phyloP scores from a whole-genome alignment of 2,329 filamentous ascomycete species.

The Lasiodiplodia sp. region DNA sequence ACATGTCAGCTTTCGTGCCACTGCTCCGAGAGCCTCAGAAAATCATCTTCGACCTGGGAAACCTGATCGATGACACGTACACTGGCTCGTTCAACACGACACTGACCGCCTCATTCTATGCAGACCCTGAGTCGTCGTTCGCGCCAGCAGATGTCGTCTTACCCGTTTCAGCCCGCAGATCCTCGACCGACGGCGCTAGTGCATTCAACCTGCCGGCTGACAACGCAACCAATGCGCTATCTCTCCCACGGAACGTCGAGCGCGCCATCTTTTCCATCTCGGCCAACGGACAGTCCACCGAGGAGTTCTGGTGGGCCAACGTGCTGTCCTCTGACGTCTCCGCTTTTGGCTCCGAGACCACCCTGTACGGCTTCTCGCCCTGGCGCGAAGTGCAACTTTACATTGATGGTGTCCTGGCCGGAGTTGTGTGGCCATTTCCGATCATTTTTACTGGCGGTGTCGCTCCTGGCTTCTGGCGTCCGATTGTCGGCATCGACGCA shows the following conservation, averaged over 20 bases:
- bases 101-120: conserved; percentile 76
- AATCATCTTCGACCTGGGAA: conserved; percentile 81
- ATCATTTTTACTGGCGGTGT: conserved; percentile 84
- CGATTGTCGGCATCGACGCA: conserved; percentile 78
- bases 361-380: conserved; percentile 71
- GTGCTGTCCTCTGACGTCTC: conserved; percentile 68
- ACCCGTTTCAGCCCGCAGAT: conserved; percentile 65
- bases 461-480: conserved; percentile 77
- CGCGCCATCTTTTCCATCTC: conserved; percentile 79
- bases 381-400: conserved; percentile 80
- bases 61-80: conserved; percentile 73
- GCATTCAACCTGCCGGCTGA: conserved; percentile 72
- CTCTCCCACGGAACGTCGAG: conserved; percentile 70
- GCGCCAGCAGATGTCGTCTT: conserved; percentile 69
- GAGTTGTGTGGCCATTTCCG: conserved; percentile 82
- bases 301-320: conserved; percentile 90
- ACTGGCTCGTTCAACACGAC: conserved; percentile 78
- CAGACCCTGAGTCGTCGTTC: conserved; percentile 49
- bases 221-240: conserved; percentile 65
- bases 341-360: conserved; percentile 65
- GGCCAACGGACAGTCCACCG: conserved; percentile 75
- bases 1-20: conserved; percentile 74
- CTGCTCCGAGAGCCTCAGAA: conserved; percentile 75
- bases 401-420: conserved; percentile 76
- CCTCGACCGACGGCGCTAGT: conserved; percentile 63